phyloP scores from a whole-genome alignment of 2,329 filamentous ascomycete genomes.

The Fusarium proliferatum region DNA sequence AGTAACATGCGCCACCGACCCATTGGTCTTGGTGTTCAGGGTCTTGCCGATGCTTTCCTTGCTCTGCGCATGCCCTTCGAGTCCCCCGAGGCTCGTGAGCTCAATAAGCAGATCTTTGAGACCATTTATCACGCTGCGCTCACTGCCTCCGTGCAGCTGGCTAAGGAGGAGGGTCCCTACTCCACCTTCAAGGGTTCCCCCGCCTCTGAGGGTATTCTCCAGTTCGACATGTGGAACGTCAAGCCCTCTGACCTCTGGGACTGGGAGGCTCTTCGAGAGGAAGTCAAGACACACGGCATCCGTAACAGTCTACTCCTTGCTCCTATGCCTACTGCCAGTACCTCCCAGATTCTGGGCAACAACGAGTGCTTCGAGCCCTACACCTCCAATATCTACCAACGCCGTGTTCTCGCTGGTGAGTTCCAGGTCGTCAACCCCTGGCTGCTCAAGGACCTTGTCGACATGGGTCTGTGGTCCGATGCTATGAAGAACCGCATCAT shows the following conservation, averaged over 20 bases:
- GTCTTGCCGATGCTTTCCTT: conserved; percentile 97
- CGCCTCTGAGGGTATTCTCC: conserved; percentile 92
- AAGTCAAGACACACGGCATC: conserved; percentile 92
- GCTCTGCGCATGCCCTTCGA: conserved; percentile 97
- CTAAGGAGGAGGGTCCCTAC: conserved; percentile 86
- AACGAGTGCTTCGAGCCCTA: conserved; percentile 99
- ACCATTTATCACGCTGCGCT: conserved; percentile 98
- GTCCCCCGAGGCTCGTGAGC: conserved; percentile 89
- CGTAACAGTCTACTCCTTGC: conserved; percentile 96
- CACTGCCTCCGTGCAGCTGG: conserved; percentile 87
- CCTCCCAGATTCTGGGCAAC: conserved; percentile 97
- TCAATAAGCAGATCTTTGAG: conserved; percentile 99
- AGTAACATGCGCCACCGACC: conserved; percentile 98
- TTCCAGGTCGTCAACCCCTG: conserved; percentile 99
- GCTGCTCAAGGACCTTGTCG: conserved; percentile 97
- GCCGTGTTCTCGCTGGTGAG: conserved; percentile 95
- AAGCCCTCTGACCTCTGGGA: conserved; percentile 96
- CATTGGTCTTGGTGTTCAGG: conserved; percentile 96
- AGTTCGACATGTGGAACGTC: conserved; percentile 99
- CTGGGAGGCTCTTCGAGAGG: conserved; percentile 87
- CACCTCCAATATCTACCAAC: conserved; percentile 99
- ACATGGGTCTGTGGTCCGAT: conserved; percentile 98
- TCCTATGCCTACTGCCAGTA: conserved; percentile 97
- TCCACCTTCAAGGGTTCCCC: conserved; percentile 92
- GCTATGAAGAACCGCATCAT: conserved; percentile 99